Evolutionary conservation across 441 rosid species (phyloP).

Genomic region (Breynia disticha): DNA sequence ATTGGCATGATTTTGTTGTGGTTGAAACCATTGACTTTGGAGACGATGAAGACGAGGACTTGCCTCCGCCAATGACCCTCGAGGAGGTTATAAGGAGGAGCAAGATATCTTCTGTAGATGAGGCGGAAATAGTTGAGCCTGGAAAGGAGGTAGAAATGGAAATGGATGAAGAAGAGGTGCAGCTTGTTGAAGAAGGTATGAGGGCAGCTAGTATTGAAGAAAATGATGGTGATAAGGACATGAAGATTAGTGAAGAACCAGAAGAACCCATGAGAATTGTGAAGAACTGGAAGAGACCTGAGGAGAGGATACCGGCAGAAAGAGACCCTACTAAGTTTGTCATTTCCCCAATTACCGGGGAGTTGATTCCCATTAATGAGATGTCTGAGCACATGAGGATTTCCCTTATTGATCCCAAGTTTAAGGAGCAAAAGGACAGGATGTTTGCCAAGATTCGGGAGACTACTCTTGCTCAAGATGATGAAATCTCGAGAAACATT

Average conservation of each 20-base stretch:
- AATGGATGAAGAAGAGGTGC: constrained; percentile 97
- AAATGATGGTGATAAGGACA: constrained; percentile 32
- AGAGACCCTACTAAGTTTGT: constrained; percentile 83
- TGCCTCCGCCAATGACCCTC: constrained; percentile 87
- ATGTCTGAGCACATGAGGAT: constrained; percentile 99
- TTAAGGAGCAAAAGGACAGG: constrained; percentile 94
- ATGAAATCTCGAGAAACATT: constrained; percentile 92
- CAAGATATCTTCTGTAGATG: constrained; percentile 60
- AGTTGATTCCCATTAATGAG: constrained; percentile 83
- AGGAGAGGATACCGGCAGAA: constrained; percentile 79
- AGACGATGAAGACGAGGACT: constrained; percentile 89
- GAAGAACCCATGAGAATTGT: constrained; percentile 95
- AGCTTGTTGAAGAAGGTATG: constrained; percentile 97
- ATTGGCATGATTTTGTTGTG: constrained; percentile 96
- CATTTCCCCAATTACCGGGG: constrained; percentile 91
- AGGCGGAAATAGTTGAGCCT: constrained; percentile 73
- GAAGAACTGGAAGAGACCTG: constrained; percentile 98
- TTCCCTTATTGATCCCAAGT: constrained; percentile 95
- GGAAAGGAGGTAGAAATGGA: constrained; percentile 97
- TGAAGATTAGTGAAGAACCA: constrained; percentile 39
- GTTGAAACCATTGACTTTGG: constrained; percentile 88
- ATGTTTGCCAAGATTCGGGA: constrained; percentile 99
- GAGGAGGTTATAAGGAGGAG: constrained; percentile 91
- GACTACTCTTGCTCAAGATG: constrained; percentile 97
- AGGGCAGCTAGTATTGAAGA: constrained; percentile 65